These are phyloP conservation scores for Sarocladium oryzae DNA, from an alignment of 2,329 filamentous ascomycete species.

Conservation along the genomic window DNA sequence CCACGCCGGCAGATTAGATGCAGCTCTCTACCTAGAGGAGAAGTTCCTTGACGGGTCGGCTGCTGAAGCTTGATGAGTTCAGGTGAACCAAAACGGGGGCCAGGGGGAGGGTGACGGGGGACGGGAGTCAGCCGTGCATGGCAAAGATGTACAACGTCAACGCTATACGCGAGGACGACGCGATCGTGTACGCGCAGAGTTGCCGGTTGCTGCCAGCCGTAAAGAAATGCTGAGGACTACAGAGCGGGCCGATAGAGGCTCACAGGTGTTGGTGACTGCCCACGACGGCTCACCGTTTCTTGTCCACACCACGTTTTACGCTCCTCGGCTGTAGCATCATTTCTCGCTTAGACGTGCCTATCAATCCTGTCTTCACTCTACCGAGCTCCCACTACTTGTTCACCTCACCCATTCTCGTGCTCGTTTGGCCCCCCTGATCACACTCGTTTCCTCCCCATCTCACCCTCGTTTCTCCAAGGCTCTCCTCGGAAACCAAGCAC, in stretches of 20 bases:
- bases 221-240: not conserved
- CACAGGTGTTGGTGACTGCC: not conserved
- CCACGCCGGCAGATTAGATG: not conserved
- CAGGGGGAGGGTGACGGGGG: too few relatives aligned
- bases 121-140: too few relatives aligned
- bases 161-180: not conserved
- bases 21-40: too few relatives aligned
- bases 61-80: too few relatives aligned
- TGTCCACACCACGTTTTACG: conserved; percentile 5
- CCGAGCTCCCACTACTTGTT: not conserved
- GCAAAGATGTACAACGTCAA: not conserved
- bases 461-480: not conserved
- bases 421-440: not conserved
- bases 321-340: not conserved
- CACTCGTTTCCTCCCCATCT: not conserved
- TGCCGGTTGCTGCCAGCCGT: not conserved
- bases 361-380: not conserved
- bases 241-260: conserved; percentile 1
- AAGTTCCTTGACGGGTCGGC: too few relatives aligned
- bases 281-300: not conserved
- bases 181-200: not conserved
- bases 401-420: not conserved
- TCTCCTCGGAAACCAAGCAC: not conserved
- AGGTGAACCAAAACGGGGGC: too few relatives aligned
- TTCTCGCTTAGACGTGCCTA: conserved; percentile 9